phyloP scores from a whole-genome alignment of 257 asterid species.

The Nyctanthes arbortristis region DNA sequence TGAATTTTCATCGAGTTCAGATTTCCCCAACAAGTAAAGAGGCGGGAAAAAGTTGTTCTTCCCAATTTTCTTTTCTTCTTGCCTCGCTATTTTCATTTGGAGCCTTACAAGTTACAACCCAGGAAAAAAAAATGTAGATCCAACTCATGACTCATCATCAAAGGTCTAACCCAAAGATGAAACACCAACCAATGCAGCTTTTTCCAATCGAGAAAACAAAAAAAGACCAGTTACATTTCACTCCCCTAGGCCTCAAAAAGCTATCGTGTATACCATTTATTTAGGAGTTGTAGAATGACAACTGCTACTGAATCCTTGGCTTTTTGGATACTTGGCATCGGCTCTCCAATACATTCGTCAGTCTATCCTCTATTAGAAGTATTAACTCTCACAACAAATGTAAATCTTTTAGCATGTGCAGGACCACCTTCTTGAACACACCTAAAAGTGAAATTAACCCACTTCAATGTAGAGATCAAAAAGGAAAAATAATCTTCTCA shows the following conservation, averaged over 20 bases:
- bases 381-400: constrained; percentile 84
- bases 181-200: no score
- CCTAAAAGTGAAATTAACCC: constrained; percentile 33
- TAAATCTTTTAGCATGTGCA: constrained; percentile 96
- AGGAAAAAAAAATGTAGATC: no score
- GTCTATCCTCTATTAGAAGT: constrained; percentile 90
- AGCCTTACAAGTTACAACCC: no score
- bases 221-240: no score
- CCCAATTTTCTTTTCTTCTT: no score
- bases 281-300: constrained; percentile 76
- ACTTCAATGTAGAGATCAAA: background rate
- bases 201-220: no score
- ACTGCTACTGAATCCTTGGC: constrained; percentile 96
- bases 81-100: no score
- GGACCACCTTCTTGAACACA: constrained; percentile 93
- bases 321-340: constrained; percentile 97
- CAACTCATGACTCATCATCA: no score
- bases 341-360: constrained; percentile 94
- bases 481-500: background rate
- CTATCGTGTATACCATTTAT: constrained; percentile 57
- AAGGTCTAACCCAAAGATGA: no score
- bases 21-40: no score
- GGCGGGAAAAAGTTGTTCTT: no score
- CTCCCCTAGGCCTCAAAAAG: background rate
- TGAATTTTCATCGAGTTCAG: no score